phyloP scores from a whole-genome alignment of 192 early-diverging fungal genomes.

The Cladochytrium replicatum region DNA sequence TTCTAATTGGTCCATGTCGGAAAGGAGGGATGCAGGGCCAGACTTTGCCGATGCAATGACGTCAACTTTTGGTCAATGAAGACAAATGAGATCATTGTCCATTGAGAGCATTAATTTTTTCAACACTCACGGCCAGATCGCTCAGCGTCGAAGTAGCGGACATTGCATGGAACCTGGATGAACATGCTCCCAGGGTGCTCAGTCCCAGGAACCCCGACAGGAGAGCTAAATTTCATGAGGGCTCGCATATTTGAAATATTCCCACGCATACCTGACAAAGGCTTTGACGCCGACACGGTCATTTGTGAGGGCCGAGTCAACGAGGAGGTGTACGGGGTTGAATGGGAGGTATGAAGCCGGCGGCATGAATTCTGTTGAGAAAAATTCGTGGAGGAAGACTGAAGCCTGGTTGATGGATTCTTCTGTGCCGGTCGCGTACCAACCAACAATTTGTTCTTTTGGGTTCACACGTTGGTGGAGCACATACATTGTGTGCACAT shows the following conservation, averaged over 20 bases:
- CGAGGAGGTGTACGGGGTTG: slow-evolving; percentile 80
- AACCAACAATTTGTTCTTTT: slow-evolving; percentile 86
- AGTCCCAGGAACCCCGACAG: slow-evolving; percentile 62
- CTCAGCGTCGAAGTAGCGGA: slow-evolving; percentile 87
- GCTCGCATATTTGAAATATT: too few relatives aligned
- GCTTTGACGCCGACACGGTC: slow-evolving; percentile 66
- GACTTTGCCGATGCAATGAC: slow-evolving; percentile 55
- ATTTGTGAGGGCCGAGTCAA: slow-evolving; percentile 72
- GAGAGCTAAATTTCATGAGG: too few relatives aligned
- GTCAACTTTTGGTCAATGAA: too few relatives aligned
- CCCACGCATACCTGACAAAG: slow-evolving; percentile 52
- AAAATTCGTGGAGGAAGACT: slow-evolving; percentile 38
- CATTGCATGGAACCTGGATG: slow-evolving; percentile 73
- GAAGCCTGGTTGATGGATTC: slow-evolving; percentile 26
- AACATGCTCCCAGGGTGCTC: slow-evolving; percentile 75
- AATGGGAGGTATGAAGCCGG: too few relatives aligned
- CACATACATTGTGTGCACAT: slow-evolving; percentile 74
- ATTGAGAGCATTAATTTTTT: background rate
- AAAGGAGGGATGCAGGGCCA: slow-evolving; percentile 46
- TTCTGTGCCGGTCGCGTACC: slow-evolving; percentile 72
- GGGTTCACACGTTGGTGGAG: slow-evolving; percentile 83
- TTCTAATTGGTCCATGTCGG: slow-evolving; percentile 90
- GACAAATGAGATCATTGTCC: too few relatives aligned
- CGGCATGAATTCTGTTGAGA: slow-evolving; percentile 62
- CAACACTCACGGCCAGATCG: slow-evolving; percentile 47